Evolutionary conservation across 164 flowering plant genomes (phyloP).

Genomic region (Sedum album): DNA sequence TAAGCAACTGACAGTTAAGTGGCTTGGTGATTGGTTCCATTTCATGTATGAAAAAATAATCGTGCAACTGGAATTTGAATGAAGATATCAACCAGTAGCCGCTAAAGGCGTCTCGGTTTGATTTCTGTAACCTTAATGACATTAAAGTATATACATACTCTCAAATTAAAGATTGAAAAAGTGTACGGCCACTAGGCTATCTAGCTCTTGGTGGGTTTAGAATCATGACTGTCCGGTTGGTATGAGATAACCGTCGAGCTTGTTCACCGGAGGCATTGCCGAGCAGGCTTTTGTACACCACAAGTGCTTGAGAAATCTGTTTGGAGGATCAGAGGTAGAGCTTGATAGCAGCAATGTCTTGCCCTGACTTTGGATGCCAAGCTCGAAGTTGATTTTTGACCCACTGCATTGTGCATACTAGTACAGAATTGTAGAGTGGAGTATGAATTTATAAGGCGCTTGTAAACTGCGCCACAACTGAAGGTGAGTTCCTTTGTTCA

Average conservation of each 20-base stretch:
- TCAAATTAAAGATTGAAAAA: not conserved
- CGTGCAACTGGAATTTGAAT: not conserved
- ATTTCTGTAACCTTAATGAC: not conserved
- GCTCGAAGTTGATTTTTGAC: too few relatives aligned
- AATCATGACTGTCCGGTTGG: not conserved
- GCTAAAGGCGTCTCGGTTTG: not conserved
- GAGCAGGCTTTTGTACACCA: slow-evolving; percentile 59
- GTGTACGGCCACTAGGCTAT: too few relatives aligned
- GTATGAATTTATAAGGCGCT: too few relatives aligned
- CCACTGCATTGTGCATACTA: too few relatives aligned
- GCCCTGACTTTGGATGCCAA: too few relatives aligned
- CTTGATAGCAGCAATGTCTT: slow-evolving; percentile 81
- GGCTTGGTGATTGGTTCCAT: not conserved
- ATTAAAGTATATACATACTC: not conserved
- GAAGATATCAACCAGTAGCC: too few relatives aligned
- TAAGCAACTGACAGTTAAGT: not conserved
- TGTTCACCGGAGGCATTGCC: slow-evolving; percentile 13
- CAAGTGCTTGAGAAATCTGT: slow-evolving; percentile 57
- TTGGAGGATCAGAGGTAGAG: slow-evolving; percentile 41
- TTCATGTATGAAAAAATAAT: not conserved
- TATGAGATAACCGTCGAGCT: not conserved
- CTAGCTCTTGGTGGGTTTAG: not conserved
- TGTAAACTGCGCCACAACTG: too few relatives aligned
- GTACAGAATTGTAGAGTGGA: too few relatives aligned
- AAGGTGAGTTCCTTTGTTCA: too few relatives aligned